phyloP scores from a whole-genome alignment of 2,329 filamentous ascomycete species.

The Cercospora nicotianae region DNA sequence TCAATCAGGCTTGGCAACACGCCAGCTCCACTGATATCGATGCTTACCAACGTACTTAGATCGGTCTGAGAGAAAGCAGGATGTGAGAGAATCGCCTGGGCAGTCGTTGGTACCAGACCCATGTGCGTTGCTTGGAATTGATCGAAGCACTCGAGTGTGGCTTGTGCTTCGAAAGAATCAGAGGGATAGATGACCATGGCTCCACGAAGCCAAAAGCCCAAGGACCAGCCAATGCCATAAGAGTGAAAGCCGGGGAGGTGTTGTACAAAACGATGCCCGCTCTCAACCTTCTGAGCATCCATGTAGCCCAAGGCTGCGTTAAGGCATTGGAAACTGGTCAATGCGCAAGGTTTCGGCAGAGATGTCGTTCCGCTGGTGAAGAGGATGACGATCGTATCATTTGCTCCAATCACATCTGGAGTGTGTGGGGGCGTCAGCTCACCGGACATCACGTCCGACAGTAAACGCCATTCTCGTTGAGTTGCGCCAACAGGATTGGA shows the following conservation, averaged over 20 bases:
- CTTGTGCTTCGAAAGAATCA: constrained; percentile 36
- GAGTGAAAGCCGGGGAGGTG: constrained; percentile 38
- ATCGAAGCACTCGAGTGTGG: constrained; percentile 38
- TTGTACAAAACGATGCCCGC: constrained; percentile 34
- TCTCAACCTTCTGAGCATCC: constrained; percentile 33
- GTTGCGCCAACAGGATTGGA: constrained; percentile 24
- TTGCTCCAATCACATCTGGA: constrained; percentile 32
- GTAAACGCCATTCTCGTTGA: constrained; percentile 30
- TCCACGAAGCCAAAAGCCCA: constrained; percentile 35
- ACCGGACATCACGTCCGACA: constrained; percentile 35
- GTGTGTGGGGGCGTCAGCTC: constrained; percentile 37
- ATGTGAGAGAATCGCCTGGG: constrained; percentile 37
- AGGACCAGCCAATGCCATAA: constrained; percentile 36
- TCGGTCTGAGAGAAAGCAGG: constrained; percentile 34
- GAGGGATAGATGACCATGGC: constrained; percentile 35
- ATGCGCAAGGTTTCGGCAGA: constrained; percentile 49
- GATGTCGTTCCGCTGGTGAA: constrained; percentile 56
- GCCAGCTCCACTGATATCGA: constrained; percentile 40
- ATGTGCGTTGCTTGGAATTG: constrained; percentile 38
- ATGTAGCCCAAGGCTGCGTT: constrained; percentile 41
- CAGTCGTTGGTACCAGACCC: constrained; percentile 39
- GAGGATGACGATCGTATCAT: constrained; percentile 44
- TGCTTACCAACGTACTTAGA: constrained; percentile 35
- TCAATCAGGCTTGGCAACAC: constrained; percentile 39
- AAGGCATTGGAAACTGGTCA: constrained; percentile 41